Evolutionary conservation across 306 rosid genomes (phyloP).

Genomic region (Fagus sylvatica): DNA sequence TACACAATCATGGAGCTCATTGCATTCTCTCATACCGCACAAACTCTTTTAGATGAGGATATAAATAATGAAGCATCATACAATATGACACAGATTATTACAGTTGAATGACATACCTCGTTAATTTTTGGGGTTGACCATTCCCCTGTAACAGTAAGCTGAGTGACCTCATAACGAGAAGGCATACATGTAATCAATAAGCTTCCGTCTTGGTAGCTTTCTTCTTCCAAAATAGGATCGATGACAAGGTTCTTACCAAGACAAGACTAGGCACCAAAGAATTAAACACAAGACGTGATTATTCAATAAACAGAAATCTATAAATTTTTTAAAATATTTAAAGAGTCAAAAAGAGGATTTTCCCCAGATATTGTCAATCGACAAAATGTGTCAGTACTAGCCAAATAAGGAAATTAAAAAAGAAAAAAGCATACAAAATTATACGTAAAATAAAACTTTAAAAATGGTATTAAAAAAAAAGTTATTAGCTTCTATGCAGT

Average conservation of each 20-base stretch:
- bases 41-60: not conserved
- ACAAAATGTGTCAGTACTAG: constrained; percentile 1
- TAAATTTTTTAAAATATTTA: not conserved
- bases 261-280: constrained; percentile 58
- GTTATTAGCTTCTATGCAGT: not conserved
- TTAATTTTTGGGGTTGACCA: constrained; percentile 75
- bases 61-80: not conserved
- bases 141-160: constrained; percentile 83
- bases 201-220: constrained; percentile 92
- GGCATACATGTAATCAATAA: constrained; percentile 88
- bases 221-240: constrained; percentile 89
- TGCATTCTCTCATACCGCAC: not conserved
- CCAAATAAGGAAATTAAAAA: not conserved
- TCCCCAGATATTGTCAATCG: not conserved
- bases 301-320: constrained; percentile 14
- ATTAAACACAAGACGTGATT: not conserved
- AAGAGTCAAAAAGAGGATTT: not conserved
- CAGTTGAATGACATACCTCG: constrained; percentile 36
- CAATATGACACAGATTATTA: not conserved
- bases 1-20: no score
- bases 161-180: constrained; percentile 91
- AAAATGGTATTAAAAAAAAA: not conserved
- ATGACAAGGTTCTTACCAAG: constrained; percentile 78
- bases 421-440: not conserved
- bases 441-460: not conserved